phyloP scores from a whole-genome alignment of 2,329 filamentous ascomycete genomes.

The Exophiala xenobiotica region DNA sequence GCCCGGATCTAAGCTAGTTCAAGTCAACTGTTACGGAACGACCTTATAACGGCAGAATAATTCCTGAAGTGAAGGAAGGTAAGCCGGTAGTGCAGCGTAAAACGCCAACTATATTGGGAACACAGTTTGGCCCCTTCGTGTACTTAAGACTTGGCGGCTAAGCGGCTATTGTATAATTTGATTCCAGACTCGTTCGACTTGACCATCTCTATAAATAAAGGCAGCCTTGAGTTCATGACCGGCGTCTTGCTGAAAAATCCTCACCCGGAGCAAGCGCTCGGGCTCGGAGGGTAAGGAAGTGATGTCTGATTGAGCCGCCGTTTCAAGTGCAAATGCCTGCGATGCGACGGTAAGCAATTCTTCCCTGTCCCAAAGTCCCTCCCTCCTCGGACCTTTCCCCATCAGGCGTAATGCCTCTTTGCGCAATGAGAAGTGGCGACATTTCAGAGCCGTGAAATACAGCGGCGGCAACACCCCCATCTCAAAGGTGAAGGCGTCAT shows the following conservation, averaged over 20 bases:
- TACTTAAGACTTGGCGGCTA: too few species aligned
- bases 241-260: background rate
- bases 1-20: too few species aligned
- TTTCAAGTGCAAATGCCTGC: background rate
- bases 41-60: too few species aligned
- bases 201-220: background rate
- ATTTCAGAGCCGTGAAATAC: constrained; percentile 7
- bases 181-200: background rate
- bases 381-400: background rate
- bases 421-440: constrained; percentile 4
- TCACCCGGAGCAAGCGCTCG: background rate
- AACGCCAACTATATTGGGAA: too few species aligned
- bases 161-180: background rate
- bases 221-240: background rate
- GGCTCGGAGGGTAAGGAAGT: background rate
- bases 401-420: background rate
- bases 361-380: constrained; percentile 10
- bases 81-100: too few species aligned
- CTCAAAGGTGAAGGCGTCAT: constrained; percentile 1
- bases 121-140: too few species aligned
- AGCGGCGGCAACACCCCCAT: constrained; percentile 11
- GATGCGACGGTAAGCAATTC: background rate
- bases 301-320: background rate
- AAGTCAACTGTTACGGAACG: too few species aligned
- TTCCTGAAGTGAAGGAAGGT: too few species aligned